These are phyloP conservation scores for Sarocladium oryzae DNA, from an alignment of 2,329 filamentous ascomycete species.

Conservation along the genomic window DNA sequence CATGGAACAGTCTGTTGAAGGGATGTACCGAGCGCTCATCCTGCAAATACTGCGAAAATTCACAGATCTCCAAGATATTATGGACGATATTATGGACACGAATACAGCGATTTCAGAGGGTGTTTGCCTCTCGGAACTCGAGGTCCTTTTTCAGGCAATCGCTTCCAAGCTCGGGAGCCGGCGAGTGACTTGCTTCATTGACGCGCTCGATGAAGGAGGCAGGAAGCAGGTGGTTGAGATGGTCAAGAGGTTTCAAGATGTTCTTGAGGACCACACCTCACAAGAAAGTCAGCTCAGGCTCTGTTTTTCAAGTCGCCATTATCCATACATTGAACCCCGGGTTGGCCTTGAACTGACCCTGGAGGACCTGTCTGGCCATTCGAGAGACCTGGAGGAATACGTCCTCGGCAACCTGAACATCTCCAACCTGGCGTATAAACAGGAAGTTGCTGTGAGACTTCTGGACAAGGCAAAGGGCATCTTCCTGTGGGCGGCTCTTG, in stretches of 20 bases:
- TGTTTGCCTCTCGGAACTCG: slow-evolving; percentile 4
- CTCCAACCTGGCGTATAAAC: background rate
- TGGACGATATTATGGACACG: slow-evolving; percentile 19
- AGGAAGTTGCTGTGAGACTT: slow-evolving; percentile 18
- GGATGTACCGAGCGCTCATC: slow-evolving; percentile 45
- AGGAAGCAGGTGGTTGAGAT: slow-evolving; percentile 21
- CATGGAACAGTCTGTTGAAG: slow-evolving; percentile 37
- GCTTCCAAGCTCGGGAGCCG: slow-evolving; percentile 8
- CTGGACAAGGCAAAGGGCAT: slow-evolving; percentile 30
- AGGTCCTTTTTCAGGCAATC: slow-evolving; percentile 9
- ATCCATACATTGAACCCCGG: slow-evolving; percentile 30
- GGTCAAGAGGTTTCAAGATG: slow-evolving; percentile 32
- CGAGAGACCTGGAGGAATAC: slow-evolving; percentile 19
- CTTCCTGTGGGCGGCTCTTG: slow-evolving; percentile 38
- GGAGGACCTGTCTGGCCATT: slow-evolving; percentile 19
- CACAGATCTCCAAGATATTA: slow-evolving; percentile 25
- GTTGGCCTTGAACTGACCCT: slow-evolving; percentile 19
- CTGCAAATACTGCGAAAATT: slow-evolving; percentile 34
- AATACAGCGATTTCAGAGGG: background rate
- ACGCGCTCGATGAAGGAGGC: slow-evolving; percentile 17
- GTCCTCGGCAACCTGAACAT: slow-evolving; percentile 7
- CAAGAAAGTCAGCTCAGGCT: slow-evolving; percentile 20
- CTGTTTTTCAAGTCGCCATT: slow-evolving; percentile 39
- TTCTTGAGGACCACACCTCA: slow-evolving; percentile 23
- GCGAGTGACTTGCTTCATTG: slow-evolving; percentile 12